Conservation (phyloP, 768 basidiomycete genomes). For the Calocera cornea region DNA sequence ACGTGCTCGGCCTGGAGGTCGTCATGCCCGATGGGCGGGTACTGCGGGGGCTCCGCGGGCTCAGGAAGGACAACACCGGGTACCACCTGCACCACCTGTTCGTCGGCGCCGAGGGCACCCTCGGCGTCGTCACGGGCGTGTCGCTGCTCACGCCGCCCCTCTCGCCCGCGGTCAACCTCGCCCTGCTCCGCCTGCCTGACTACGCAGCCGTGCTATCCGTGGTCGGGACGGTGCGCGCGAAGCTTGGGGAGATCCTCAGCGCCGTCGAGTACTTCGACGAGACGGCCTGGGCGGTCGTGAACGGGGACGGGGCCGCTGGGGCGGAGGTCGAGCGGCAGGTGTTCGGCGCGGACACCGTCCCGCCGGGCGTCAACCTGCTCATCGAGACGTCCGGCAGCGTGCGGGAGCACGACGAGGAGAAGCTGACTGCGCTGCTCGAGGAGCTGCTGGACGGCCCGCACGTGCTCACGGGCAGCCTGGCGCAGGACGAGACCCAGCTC, state of each 20-base stretch:
- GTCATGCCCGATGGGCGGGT: slow-evolving; percentile 90
- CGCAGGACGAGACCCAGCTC: slow-evolving; percentile 83
- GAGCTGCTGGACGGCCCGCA: slow-evolving; percentile 56
- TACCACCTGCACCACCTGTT: slow-evolving; percentile 98
- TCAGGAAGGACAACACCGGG: slow-evolving; percentile 96
- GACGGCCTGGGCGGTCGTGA: slow-evolving; percentile 63
- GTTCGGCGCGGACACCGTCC: slow-evolving; percentile 34
- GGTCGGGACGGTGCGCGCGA: slow-evolving; percentile 59
- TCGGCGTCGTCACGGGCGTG: slow-evolving; percentile 88
- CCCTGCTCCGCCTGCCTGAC: slow-evolving; percentile 75
- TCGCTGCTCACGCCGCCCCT: slow-evolving; percentile 72
- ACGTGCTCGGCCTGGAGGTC: slow-evolving; percentile 88
- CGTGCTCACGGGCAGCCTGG: slow-evolving; percentile 75
- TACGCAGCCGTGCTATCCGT: slow-evolving; percentile 80
- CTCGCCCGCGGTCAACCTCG: slow-evolving; percentile 67
- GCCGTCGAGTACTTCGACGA: slow-evolving; percentile 96
- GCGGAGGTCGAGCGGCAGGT: slow-evolving; percentile 69
- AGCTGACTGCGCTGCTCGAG: slow-evolving; percentile 69
- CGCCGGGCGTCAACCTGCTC: slow-evolving; percentile 30
- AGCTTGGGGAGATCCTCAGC: slow-evolving; percentile 87
- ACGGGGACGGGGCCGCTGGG: slow-evolving; percentile 60
- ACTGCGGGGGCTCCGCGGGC: slow-evolving; percentile 71
- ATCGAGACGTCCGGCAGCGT: slow-evolving; percentile 91
- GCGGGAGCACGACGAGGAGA: slow-evolving; percentile 91
- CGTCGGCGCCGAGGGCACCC: slow-evolving; percentile 92